A percentile compares a stretch with the other conserved stretches of the same genome.
Conservation (phyloP, 805 yeast species). For the Sungouiozyma intestinalis region DNA sequence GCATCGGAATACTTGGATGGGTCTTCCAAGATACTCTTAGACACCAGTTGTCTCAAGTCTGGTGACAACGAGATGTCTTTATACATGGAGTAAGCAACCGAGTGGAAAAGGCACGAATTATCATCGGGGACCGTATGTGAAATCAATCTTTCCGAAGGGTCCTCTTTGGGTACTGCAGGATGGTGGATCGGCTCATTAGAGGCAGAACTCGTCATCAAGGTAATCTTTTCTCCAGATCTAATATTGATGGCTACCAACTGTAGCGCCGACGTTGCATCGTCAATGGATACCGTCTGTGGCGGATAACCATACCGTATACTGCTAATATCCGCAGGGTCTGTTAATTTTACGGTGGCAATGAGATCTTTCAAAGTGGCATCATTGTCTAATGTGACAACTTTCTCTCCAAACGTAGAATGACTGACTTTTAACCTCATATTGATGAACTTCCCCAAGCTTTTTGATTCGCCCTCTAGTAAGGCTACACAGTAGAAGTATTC, state of each 20-base stretch:
- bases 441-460: no score
- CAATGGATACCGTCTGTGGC: slow-evolving; percentile 36
- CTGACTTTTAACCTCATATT: slow-evolving; percentile 33
- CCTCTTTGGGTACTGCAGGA: slow-evolving; percentile 8
- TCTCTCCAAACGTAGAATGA: slow-evolving; percentile 14
- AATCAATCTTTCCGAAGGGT: slow-evolving; percentile 29
- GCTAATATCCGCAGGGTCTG: slow-evolving; percentile 5
- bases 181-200: slow-evolving; percentile 3
- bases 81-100: slow-evolving; percentile 45
- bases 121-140: slow-evolving; percentile 62
- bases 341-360: slow-evolving; percentile 10
- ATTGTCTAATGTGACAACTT: slow-evolving; percentile 31
- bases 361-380: slow-evolving; percentile 30
- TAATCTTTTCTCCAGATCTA: slow-evolving; percentile 49
- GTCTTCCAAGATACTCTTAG: slow-evolving; percentile 34
- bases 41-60: slow-evolving; percentile 44
- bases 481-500: neutral
- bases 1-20: slow-evolving; percentile 43
- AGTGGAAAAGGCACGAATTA: slow-evolving; percentile 66
- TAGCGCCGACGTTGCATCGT: slow-evolving; percentile 7
- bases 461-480: no score
- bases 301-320: slow-evolving; percentile 51
- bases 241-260: slow-evolving; percentile 37
- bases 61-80: slow-evolving; percentile 35
- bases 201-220: slow-evolving; percentile 6